These are phyloP conservation scores for Trichoderma pleuroti DNA, from an alignment of 2,329 filamentous ascomycete genomes.

Conservation along the genomic window DNA sequence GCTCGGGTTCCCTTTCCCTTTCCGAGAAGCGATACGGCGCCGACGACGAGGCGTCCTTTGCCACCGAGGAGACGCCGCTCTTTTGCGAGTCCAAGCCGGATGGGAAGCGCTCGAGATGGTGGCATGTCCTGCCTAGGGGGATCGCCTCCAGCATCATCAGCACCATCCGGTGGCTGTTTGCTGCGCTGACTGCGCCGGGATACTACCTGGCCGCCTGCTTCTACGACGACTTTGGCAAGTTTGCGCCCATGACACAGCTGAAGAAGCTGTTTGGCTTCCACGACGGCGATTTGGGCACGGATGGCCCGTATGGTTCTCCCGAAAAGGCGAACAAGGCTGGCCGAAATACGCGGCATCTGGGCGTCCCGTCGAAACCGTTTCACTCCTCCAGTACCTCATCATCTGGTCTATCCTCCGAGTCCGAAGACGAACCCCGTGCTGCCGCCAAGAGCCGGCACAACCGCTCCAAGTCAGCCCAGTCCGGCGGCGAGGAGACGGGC, in stretches of 20 bases:
- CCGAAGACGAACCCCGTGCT: slow-evolving; percentile 53
- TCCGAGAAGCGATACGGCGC: slow-evolving; percentile 38
- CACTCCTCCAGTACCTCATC: slow-evolving; percentile 46
- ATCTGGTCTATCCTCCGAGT: slow-evolving; percentile 67
- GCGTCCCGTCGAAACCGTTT: slow-evolving; percentile 27
- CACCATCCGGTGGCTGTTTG: slow-evolving; percentile 73
- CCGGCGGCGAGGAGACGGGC: slow-evolving; percentile 56
- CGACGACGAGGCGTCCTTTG: slow-evolving; percentile 34
- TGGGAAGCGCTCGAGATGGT: slow-evolving; percentile 42
- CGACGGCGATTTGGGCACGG: slow-evolving; percentile 41
- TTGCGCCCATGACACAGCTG: slow-evolving; percentile 73
- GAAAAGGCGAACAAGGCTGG: slow-evolving; percentile 24
- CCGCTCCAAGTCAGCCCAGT: slow-evolving; percentile 59
- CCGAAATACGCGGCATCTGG: slow-evolving; percentile 28
- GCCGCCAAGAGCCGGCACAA: slow-evolving; percentile 46
- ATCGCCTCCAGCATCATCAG: slow-evolving; percentile 70
- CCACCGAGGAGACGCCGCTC: slow-evolving; percentile 66
- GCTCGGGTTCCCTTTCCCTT: slow-evolving; percentile 35
- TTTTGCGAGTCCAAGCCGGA: slow-evolving; percentile 35
- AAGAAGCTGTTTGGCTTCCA: slow-evolving; percentile 57
- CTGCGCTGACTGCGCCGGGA: slow-evolving; percentile 73
- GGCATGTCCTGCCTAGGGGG: slow-evolving; percentile 61
- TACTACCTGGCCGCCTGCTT: slow-evolving; percentile 80
- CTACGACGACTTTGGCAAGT: slow-evolving; percentile 74
- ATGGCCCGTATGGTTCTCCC: slow-evolving; percentile 25